A percentile compares a stretch with the other conserved stretches of the same genome.
Evolutionary conservation across 176 grass and related monocot genomes (phyloP).

Genomic region (Olyra latifolia): DNA sequence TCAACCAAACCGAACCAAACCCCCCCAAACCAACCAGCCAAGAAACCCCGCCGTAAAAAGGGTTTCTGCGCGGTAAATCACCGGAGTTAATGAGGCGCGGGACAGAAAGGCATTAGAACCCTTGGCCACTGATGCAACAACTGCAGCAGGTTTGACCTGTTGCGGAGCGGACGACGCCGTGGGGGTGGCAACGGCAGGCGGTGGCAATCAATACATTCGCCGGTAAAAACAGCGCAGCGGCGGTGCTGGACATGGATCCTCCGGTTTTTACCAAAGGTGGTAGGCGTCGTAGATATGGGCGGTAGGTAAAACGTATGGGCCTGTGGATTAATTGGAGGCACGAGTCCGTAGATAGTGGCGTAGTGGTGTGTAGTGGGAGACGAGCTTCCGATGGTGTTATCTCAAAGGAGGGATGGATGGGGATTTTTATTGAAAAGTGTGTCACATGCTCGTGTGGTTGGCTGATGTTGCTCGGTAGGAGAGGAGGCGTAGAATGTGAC

Average conservation of each 20-base stretch:
- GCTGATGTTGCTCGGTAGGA: background rate
- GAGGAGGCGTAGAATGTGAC: background rate
- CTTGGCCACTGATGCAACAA: slow-evolving; percentile 12
- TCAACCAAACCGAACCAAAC: background rate
- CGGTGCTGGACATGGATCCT: background rate
- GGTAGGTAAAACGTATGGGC: background rate
- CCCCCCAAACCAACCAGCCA: background rate
- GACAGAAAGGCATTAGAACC: slow-evolving; percentile 66
- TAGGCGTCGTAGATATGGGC: slow-evolving; percentile 31
- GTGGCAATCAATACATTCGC: background rate
- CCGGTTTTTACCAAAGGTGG: slow-evolving; percentile 41
- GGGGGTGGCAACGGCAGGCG: background rate
- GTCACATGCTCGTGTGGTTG: slow-evolving; percentile 52
- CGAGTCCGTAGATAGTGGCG: background rate
- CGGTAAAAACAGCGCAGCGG: background rate
- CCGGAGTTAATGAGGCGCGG: slow-evolving; percentile 33
- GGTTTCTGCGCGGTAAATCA: background rate
- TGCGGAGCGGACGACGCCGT: background rate
- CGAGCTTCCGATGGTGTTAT: slow-evolving; percentile 18
- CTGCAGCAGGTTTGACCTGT: slow-evolving; percentile 47
- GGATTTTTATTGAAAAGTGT: slow-evolving; percentile 51
- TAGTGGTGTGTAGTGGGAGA: slow-evolving; percentile 2
- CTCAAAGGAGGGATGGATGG: background rate
- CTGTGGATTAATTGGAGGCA: slow-evolving; percentile 2
- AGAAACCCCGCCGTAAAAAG: slow-evolving; percentile 10